Evolutionary conservation across 2,329 filamentous ascomycete species (phyloP).

Genomic region (Aspergillus hortae): DNA sequence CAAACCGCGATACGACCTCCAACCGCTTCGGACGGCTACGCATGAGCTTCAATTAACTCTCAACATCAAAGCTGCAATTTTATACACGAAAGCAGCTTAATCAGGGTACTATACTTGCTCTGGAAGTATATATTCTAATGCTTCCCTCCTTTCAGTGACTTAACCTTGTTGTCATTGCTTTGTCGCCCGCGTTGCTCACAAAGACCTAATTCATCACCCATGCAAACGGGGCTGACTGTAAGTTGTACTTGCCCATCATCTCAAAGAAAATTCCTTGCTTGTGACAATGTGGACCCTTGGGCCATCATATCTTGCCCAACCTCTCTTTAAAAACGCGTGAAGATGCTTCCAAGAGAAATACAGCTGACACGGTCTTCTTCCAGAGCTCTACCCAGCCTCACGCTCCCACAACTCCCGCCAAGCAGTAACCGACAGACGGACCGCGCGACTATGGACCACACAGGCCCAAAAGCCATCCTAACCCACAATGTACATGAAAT

Average conservation of each 20-base stretch:
- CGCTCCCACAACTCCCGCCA: constrained; percentile 13
- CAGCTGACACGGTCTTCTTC: constrained; percentile 21
- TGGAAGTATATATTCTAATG: not conserved
- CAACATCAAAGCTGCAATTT: constrained; percentile 8
- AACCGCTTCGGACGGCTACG: constrained; percentile 13
- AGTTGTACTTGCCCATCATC: constrained; percentile 19
- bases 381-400: constrained; percentile 27
- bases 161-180: constrained; percentile 6
- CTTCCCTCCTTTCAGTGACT: not conserved
- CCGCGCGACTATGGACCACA: constrained; percentile 33
- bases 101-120: not conserved
- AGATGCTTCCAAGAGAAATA: constrained; percentile 3
- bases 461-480: constrained; percentile 30
- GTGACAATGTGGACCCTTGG: not conserved
- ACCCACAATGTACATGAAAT: constrained; percentile 59
- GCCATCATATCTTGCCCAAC: not conserved
- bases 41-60: constrained; percentile 15
- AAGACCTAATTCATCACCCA: constrained; percentile 16
- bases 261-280: not conserved
- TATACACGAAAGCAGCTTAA: constrained; percentile 8
- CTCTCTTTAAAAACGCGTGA: not conserved
- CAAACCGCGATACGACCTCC: constrained; percentile 15
- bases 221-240: constrained; percentile 27
- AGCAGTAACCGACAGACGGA: constrained; percentile 15
- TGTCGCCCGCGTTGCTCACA: constrained; percentile 13